Evolutionary conservation across 1,284 basidiomycete genomes (phyloP).

Genomic region (Tilletia horrida): DNA sequence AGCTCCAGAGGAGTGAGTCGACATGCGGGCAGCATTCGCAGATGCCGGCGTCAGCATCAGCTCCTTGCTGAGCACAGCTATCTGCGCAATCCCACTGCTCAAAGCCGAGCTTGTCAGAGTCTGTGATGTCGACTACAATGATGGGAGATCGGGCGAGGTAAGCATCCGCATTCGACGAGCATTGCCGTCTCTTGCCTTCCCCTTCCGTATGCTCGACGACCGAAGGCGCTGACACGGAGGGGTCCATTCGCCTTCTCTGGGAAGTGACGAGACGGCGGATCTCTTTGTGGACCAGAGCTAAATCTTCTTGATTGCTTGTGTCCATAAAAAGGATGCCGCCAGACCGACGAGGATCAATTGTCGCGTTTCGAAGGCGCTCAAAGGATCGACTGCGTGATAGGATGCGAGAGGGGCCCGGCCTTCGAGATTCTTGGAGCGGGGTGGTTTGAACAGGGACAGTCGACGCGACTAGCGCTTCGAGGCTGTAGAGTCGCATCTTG

Average conservation of each 20-base stretch:
- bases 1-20: background rate
- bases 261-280: background rate
- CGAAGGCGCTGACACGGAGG: background rate
- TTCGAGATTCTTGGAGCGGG: background rate
- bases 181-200: background rate
- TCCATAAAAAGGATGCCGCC: constrained; percentile 8
- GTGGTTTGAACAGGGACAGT: background rate
- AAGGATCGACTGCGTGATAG: constrained; percentile 8
- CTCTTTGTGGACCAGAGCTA: background rate
- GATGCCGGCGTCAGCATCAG: background rate
- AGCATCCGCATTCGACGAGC: background rate
- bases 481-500: background rate
- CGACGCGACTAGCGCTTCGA: constrained; percentile 2
- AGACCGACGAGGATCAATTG: background rate
- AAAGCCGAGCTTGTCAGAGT: background rate
- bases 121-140: background rate
- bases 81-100: constrained; percentile 12
- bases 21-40: constrained; percentile 17
- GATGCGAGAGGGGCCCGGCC: background rate
- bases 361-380: background rate
- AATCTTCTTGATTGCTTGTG: background rate
- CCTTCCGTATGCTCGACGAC: background rate
- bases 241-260: background rate
- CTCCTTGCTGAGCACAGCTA: background rate
- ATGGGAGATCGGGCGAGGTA: background rate